These are phyloP conservation scores for Ceratocystis alfenasii DNA, from an alignment of 2,329 filamentous ascomycete species.

Conservation along the genomic window DNA sequence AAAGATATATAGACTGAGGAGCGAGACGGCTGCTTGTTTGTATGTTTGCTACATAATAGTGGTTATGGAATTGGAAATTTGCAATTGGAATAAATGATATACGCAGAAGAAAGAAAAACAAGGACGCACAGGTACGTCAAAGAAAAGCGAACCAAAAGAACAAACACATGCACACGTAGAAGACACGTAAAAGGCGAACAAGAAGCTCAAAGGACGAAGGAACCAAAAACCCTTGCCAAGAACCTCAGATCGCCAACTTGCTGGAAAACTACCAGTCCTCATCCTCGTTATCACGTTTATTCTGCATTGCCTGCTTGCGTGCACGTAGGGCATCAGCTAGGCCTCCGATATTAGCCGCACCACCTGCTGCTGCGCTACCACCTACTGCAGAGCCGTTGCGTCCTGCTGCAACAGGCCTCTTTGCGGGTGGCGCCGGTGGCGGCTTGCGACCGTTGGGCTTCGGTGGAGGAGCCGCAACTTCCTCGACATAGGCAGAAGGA, in stretches of 20 bases:
- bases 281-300: constrained; percentile 55
- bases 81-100: not conserved
- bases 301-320: constrained; percentile 64
- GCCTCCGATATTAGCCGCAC: constrained; percentile 62
- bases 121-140: constrained; percentile 22
- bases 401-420: constrained; percentile 58
- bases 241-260: too few relatives aligned
- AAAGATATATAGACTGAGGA: not conserved
- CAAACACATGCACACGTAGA: constrained; percentile 9
- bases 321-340: constrained; percentile 68
- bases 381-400: constrained; percentile 61
- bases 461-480: constrained; percentile 48
- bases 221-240: not conserved
- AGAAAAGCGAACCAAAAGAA: constrained; percentile 24
- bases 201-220: not conserved
- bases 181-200: not conserved
- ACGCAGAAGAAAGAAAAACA: constrained; percentile 23
- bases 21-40: not conserved
- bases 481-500: constrained; percentile 86
- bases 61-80: not conserved
- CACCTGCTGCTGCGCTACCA: constrained; percentile 43
- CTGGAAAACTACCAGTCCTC: constrained; percentile 49
- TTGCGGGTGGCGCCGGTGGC: constrained; percentile 66
- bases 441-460: constrained; percentile 47
- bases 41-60: not conserved